Conservation (phyloP, 257 asterid genomes). For the Solanum etuberosum region DNA sequence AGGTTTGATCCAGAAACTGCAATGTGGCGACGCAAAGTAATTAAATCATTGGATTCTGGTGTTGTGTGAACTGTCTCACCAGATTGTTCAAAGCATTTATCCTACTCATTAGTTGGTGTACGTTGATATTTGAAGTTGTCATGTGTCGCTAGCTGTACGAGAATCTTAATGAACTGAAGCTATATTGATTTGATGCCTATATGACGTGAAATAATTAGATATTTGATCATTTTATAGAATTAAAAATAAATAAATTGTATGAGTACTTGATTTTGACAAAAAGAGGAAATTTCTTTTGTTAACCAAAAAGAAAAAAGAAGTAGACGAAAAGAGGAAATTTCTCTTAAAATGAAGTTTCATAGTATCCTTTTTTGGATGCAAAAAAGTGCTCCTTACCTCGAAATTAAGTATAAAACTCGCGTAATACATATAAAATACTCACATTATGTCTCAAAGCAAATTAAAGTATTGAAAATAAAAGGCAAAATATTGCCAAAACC, state of each 20-base stretch:
- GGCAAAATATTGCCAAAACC: no score
- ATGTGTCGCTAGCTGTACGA: not conserved
- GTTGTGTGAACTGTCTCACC: constrained; percentile 4
- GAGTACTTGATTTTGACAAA: not conserved
- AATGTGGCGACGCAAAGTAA: constrained; percentile 65
- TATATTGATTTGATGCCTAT: not conserved
- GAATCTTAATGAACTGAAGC: not conserved
- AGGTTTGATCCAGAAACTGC: constrained; percentile 82
- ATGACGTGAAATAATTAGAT: not conserved
- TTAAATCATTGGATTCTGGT: constrained; percentile 44
- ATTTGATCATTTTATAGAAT: not conserved
- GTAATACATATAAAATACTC: not conserved
- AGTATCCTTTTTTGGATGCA: not conserved
- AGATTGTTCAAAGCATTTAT: not conserved
- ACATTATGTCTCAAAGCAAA: not conserved
- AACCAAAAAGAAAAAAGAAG: no score
- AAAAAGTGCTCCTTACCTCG: not conserved
- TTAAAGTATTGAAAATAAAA: no score
- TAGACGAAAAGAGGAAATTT: no score
- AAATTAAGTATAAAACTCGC: not conserved
- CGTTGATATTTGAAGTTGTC: not conserved
- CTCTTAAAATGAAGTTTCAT: no score
- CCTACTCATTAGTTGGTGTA: not conserved
- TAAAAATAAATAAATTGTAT: not conserved
- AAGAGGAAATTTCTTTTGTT: not conserved